These are phyloP conservation scores for Suhomyces wounanorum DNA, from an alignment of 1,139 yeast species.

Conservation along the genomic window DNA sequence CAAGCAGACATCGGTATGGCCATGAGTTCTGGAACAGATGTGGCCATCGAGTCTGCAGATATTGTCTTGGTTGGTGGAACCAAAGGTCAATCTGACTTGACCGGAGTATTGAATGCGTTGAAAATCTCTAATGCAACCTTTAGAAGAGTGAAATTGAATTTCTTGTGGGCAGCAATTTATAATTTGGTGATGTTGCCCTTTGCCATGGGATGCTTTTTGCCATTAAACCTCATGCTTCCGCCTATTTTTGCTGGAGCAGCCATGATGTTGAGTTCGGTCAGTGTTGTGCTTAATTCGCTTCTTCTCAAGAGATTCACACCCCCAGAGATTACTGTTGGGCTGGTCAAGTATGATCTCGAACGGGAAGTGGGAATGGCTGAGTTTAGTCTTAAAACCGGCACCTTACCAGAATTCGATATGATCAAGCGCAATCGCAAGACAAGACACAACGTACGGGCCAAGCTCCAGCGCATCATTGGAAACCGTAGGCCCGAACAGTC, in stretches of 20 bases:
- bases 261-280: slow-evolving; percentile 90
- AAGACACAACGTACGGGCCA: slow-evolving; percentile 2
- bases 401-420: slow-evolving; percentile 32
- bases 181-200: slow-evolving; percentile 88
- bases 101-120: slow-evolving; percentile 72
- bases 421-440: slow-evolving; percentile 23
- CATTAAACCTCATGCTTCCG: slow-evolving; percentile 73
- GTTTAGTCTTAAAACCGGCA: slow-evolving; percentile 36
- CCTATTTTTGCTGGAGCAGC: slow-evolving; percentile 93
- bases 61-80: slow-evolving; percentile 60
- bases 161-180: slow-evolving; percentile 84
- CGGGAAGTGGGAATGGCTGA: slow-evolving; percentile 18
- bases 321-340: slow-evolving; percentile 27
- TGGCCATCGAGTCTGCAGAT: slow-evolving; percentile 95
- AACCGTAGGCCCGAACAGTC: slow-evolving; percentile 1
- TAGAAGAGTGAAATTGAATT: slow-evolving; percentile 73
- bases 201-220: slow-evolving; percentile 89
- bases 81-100: slow-evolving; percentile 43
- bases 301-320: slow-evolving; percentile 64
- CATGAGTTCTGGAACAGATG: slow-evolving; percentile 88
- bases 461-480: slow-evolving; percentile 2
- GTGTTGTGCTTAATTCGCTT: slow-evolving; percentile 83
- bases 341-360: slow-evolving; percentile 25
- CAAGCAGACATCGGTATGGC: slow-evolving; percentile 90
- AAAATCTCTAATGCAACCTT: slow-evolving; percentile 74